A percentile compares a stretch with the other conserved stretches of the same genome.
phyloP scores from a whole-genome alignment of 345 rosid genomes.

The Acer yangbiense region DNA sequence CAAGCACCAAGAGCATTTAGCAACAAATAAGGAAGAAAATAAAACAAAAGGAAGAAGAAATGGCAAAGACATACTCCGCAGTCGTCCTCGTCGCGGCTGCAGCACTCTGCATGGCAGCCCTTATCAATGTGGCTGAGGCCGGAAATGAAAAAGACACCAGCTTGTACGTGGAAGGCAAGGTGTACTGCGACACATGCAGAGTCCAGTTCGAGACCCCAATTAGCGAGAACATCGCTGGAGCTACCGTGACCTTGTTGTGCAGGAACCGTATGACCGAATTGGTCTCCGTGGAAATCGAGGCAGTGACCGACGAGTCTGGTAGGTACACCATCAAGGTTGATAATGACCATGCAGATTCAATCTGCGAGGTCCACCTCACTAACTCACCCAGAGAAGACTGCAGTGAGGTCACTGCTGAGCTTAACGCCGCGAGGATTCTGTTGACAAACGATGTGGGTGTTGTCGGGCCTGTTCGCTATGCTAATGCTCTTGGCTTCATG shows the following conservation, averaged over 20 bases:
- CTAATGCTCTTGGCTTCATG: constrained; percentile 40
- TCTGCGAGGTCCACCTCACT: constrained; percentile 30
- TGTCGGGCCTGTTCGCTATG: constrained; percentile 2
- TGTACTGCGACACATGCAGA: constrained; percentile 30
- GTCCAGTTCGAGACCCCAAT: constrained; percentile 23
- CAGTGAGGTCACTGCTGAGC: constrained; percentile 11
- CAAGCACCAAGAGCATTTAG: neutral
- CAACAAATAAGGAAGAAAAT: neutral
- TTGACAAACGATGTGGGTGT: constrained; percentile 28
- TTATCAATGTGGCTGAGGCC: constrained; percentile 11
- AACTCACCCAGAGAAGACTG: constrained; percentile 27
- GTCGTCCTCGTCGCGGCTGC: constrained; percentile 4
- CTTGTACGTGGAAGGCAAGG: constrained; percentile 30
- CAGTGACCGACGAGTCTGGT: constrained; percentile 24
- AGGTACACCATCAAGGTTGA: constrained; percentile 23
- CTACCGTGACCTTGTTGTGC: constrained; percentile 36
- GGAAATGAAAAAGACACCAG: no score
- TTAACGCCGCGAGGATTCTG: constrained; percentile 21
- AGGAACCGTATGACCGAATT: constrained; percentile 9
- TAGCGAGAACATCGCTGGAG: constrained; percentile 10
- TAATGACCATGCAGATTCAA: constrained; percentile 37
- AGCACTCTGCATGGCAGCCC: constrained; percentile 21
- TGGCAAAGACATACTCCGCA: constrained; percentile 25
- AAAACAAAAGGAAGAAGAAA: neutral
- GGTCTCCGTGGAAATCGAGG: constrained; percentile 15